Evolutionary conservation across 192 early-diverging fungal species (phyloP).

Genomic region (Gigaspora rosea): DNA sequence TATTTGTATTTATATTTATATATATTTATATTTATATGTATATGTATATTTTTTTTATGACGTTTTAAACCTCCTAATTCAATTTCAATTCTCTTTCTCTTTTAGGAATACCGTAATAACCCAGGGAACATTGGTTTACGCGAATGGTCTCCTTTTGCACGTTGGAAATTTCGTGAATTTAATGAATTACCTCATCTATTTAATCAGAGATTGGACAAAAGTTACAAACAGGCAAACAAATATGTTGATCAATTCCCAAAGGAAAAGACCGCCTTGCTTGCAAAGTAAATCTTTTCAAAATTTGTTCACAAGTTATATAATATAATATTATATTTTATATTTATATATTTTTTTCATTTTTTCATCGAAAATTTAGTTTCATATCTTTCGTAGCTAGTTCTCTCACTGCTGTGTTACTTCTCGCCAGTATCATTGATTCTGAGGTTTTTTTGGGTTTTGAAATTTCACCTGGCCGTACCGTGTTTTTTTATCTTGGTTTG

Average conservation of each 20-base stretch:
- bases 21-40: too few relatives aligned
- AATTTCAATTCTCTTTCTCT: slow-evolving; percentile 14
- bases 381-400: slow-evolving; percentile 88
- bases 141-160: slow-evolving; percentile 81
- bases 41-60: too few relatives aligned
- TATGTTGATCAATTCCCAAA: slow-evolving; percentile 94
- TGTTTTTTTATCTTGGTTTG: slow-evolving; percentile 92
- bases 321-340: too few relatives aligned
- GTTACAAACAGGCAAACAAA: slow-evolving; percentile 71
- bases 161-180: slow-evolving; percentile 95
- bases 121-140: slow-evolving; percentile 81
- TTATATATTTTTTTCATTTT: too few relatives aligned
- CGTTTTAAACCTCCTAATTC: too few relatives aligned
- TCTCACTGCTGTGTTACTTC: slow-evolving; percentile 80
- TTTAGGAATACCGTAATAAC: slow-evolving; percentile 77
- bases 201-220: slow-evolving; percentile 69
- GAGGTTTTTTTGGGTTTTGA: slow-evolving; percentile 90
- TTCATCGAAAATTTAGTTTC: slow-evolving; percentile 54
- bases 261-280: slow-evolving; percentile 72
- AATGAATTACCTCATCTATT: slow-evolving; percentile 96
- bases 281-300: slow-evolving; percentile 50
- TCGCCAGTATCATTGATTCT: slow-evolving; percentile 82
- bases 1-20: too few relatives aligned
- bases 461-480: slow-evolving; percentile 83
- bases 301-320: too few relatives aligned